These are phyloP conservation scores for Stevia rebaudiana DNA, from an alignment of 140 eudicot genomes.

Conservation along the genomic window DNA sequence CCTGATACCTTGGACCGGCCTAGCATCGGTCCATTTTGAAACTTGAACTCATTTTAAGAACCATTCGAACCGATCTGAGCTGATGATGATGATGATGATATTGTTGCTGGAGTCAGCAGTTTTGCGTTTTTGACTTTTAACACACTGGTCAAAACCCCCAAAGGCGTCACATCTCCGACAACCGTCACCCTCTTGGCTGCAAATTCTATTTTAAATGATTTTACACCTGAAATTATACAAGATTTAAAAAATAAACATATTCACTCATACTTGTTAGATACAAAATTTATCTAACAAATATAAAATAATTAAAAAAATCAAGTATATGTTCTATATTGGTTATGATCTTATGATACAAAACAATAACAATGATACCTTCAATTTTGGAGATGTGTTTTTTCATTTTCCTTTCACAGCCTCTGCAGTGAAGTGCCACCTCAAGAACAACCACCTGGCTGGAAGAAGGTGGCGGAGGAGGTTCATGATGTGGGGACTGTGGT, in stretches of 20 bases:
- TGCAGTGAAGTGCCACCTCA: conserved; percentile 93
- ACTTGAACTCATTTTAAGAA: not conserved
- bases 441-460: conserved; percentile 75
- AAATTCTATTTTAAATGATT: conserved; percentile 78
- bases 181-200: conserved; percentile 84
- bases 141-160: conserved; percentile 66
- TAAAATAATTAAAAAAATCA: too few species aligned
- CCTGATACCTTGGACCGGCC: not conserved
- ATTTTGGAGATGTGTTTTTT: conserved; percentile 81
- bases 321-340: not conserved
- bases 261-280: too few species aligned
- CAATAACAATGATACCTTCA: conserved; percentile 42
- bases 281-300: too few species aligned
- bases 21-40: not conserved
- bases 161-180: conserved; percentile 76
- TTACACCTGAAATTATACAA: conserved; percentile 52
- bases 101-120: conserved; percentile 50
- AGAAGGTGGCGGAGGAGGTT: conserved; percentile 20
- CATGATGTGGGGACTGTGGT: not conserved
- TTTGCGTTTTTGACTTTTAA: conserved; percentile 87
- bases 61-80: not conserved
- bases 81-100: conserved; percentile 24
- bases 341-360: not conserved
- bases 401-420: conserved; percentile 95
- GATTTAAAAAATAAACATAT: too few species aligned